A percentile compares a stretch with the other conserved stretches of the same genome.
These are phyloP conservation scores for Amphirosellinia nigrospora DNA, from an alignment of 495 filamentous ascomycete species.

Conservation along the genomic window DNA sequence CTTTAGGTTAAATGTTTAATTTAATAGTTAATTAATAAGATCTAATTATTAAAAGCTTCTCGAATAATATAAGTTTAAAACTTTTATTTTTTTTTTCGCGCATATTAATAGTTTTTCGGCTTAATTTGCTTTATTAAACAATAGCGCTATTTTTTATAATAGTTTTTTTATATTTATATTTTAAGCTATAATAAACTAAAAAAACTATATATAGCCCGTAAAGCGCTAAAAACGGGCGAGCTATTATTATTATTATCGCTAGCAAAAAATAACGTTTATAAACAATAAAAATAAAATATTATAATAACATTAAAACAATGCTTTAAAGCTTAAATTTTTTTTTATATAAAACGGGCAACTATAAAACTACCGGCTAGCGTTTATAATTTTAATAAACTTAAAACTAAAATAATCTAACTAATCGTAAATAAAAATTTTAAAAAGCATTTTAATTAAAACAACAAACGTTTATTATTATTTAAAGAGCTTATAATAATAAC, in stretches of 20 bases:
- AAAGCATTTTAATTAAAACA: conserved; percentile 27
- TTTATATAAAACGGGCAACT: conserved; percentile 39
- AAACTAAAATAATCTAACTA: conserved; percentile 29
- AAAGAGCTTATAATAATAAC: conserved; percentile 24
- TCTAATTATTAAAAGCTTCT: not conserved
- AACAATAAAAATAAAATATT: not conserved
- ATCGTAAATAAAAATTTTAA: conserved; percentile 33
- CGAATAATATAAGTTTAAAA: not conserved
- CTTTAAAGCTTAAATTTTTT: conserved; percentile 43
- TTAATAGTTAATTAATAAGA: not conserved
- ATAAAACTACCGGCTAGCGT: conserved; percentile 23
- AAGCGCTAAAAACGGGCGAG: conserved; percentile 15
- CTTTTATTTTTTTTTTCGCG: not conserved
- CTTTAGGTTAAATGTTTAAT: not conserved
- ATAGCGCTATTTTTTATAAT: not conserved
- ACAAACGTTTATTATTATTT: conserved; percentile 27
- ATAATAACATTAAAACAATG: conserved; percentile 33
- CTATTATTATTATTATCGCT: no score
- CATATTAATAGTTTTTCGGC: not conserved
- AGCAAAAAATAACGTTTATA: not conserved
- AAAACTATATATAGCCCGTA: not conserved
- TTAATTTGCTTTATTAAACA: not conserved
- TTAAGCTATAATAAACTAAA: not conserved
- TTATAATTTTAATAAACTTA: conserved; percentile 37
- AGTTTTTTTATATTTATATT: no score